Percentiles rank a stretch among this genome's conserved stretches.
These are phyloP conservation scores for Strigomonas oncopelti DNA, from an alignment of 208 protist species.

Conservation along the genomic window DNA sequence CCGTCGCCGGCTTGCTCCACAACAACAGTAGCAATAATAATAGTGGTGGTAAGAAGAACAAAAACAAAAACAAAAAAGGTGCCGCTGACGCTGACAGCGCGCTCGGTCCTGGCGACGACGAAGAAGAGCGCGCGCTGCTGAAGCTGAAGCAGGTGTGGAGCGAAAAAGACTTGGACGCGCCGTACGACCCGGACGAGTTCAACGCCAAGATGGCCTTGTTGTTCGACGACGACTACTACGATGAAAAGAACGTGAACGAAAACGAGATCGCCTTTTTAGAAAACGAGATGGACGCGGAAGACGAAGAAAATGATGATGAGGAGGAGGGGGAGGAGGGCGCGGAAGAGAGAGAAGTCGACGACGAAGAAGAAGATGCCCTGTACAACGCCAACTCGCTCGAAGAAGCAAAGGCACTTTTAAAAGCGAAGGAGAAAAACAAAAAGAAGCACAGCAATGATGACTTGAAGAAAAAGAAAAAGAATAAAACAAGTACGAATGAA, in stretches of 20 bases:
- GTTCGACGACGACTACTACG: conserved; percentile 87
- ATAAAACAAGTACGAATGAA: not conserved
- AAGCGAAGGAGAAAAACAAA: not conserved
- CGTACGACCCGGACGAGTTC: conserved; percentile 84
- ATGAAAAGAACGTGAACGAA: conserved; percentile 80
- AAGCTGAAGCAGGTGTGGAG: conserved; percentile 68
- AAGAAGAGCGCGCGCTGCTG: conserved; percentile 51
- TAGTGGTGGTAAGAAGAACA: conserved; percentile 19
- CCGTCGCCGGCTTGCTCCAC: conserved; percentile 53
- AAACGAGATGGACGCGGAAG: conserved; percentile 17
- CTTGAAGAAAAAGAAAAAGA: conserved; percentile 1
- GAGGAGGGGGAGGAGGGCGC: conserved; percentile 35
- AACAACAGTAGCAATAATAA: conserved; percentile 14
- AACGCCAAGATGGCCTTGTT: conserved; percentile 84
- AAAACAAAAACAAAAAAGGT: conserved; percentile 13
- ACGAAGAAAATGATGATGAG: conserved; percentile 12
- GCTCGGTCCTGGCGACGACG: conserved; percentile 26
- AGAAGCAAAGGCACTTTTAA: conserved; percentile 31
- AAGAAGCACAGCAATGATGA: not conserved
- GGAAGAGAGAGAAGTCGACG: not conserved
- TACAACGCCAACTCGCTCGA: conserved; percentile 56
- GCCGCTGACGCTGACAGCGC: not conserved
- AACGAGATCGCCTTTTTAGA: conserved; percentile 85
- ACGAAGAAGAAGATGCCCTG: conserved; percentile 27
- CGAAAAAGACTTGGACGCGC: conserved; percentile 78